These are phyloP conservation scores for Trametes cinnabarina DNA, from an alignment of 768 basidiomycete species.

Conservation along the genomic window DNA sequence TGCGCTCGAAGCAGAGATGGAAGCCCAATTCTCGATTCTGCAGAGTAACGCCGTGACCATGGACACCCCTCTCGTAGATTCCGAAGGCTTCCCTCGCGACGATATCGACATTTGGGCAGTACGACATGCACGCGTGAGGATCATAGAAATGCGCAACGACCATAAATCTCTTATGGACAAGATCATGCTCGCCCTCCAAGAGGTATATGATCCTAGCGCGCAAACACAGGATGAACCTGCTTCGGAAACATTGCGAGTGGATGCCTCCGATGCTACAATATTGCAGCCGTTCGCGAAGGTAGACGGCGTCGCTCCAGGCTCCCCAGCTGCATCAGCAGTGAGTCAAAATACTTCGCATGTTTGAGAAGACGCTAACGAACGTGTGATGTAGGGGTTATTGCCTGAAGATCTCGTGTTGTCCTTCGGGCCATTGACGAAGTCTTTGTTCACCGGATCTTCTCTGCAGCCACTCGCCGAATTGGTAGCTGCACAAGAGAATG, in stretches of 20 bases:
- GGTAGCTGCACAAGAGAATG: constrained; percentile 79
- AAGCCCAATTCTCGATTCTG: constrained; percentile 59
- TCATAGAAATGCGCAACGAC: constrained; percentile 85
- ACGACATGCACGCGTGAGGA: constrained; percentile 66
- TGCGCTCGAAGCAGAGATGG: constrained; percentile 69
- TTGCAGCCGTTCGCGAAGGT: constrained; percentile 73
- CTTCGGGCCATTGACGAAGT: constrained; percentile 62
- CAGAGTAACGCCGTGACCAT: constrained; percentile 61
- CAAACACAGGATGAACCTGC: constrained; percentile 24
- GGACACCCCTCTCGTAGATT: constrained; percentile 74
- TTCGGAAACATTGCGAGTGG: background rate
- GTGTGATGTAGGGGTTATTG: constrained; percentile 55
- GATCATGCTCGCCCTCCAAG: constrained; percentile 66
- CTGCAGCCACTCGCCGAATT: constrained; percentile 69
- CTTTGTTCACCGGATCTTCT: constrained; percentile 51
- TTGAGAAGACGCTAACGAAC: background rate
- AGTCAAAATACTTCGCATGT: constrained; percentile 27
- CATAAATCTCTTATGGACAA: constrained; percentile 59
- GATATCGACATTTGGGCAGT: constrained; percentile 86
- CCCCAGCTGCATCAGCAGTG: constrained; percentile 85
- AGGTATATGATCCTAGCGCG: constrained; percentile 53
- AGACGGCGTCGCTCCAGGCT: constrained; percentile 72
- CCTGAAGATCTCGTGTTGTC: constrained; percentile 70
- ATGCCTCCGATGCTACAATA: constrained; percentile 4
- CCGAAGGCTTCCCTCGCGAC: constrained; percentile 84